Percentiles rank a stretch among this genome's conserved stretches.
Conservation (phyloP, 1,284 basidiomycete species). For the Ustilago loliicola region DNA sequence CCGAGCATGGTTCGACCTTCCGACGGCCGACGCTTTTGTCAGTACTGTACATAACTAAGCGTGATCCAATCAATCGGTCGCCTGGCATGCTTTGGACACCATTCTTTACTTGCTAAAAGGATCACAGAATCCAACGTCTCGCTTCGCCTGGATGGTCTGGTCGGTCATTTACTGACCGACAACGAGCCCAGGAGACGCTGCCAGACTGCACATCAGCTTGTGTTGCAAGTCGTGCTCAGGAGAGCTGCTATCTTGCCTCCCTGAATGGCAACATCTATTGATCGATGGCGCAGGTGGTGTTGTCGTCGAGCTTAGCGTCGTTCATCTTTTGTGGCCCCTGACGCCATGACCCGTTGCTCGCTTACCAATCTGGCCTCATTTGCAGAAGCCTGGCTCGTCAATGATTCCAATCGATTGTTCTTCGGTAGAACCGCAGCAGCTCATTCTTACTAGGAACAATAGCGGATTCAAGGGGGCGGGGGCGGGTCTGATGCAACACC, state of each 20-base stretch:
- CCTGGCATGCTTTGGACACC: not conserved
- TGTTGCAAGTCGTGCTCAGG: not conserved
- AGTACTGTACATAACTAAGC: too few relatives aligned
- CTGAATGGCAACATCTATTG: too few relatives aligned
- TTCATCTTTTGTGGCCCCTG: not conserved
- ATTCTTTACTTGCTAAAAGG: not conserved
- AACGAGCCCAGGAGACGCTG: not conserved
- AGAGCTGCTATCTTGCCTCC: not conserved
- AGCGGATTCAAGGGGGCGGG: not conserved
- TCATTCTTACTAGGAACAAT: not conserved
- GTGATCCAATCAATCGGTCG: not conserved
- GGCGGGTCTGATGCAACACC: not conserved
- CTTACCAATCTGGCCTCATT: not conserved
- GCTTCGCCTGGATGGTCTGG: not conserved
- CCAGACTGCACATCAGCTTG: not conserved
- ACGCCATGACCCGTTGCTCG: not conserved
- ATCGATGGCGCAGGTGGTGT: not conserved
- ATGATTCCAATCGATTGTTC: not conserved
- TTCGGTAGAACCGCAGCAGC: not conserved
- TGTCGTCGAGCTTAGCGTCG: not conserved
- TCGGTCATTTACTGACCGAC: not conserved
- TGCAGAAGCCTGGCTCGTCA: not conserved
- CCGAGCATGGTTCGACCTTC: constrained; percentile 2
- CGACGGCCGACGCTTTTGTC: not conserved
- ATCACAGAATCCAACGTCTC: not conserved